Base-by-base conservation (phyloP, 495 filamentous ascomycete genomes). In the Aspergillus ellipticus region DNA sequence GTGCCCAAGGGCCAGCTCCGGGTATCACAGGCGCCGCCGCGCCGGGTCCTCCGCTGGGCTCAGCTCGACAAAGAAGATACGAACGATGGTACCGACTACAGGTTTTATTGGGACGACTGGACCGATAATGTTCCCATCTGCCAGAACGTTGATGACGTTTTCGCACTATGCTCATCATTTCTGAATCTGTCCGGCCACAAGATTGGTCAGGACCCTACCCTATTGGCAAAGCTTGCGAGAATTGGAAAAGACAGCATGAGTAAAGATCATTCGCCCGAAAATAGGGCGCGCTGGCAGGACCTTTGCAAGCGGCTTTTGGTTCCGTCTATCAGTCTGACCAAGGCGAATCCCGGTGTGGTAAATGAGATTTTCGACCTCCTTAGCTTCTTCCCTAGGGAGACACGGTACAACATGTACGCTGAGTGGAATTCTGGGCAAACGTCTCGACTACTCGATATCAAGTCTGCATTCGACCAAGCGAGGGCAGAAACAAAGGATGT, bases 41-140 rank as follows among this genome's bases (percentile, higher is more conserved):
- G 83, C 35, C 86, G 87, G 61, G 77, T 81, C 5, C 66, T 93
- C 49, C 81, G 84, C 52, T 95, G 90, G 90, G 86, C 90, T 17
- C 83, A 86, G 59, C 76, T 90, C 13, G 92, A 96, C 55, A 84
- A 82, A 57, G 79, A 79, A 48, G 90, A 92, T 57, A 82, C 77
- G 6, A 82, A 80, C 37, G 89, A 92, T 63, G 86, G 85, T 6
- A 81, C 78, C 4, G 82, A 85, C 46, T 96, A 96, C 64, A 81
- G 88, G 22, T 97, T 95, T 67, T 99, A 97, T 71, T 96, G 91
- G 85, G 93, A 97, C 55, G 92, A 97, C 52, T 99, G 95, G 95
- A 79, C 87, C 9, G 93, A 97, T 58, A 93, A 91, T 58, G 78
- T 97, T 26, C 95, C 95, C 2, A 72, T 96, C 9, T 97, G 94